These are phyloP conservation scores for Pholiota conissans DNA, from an alignment of 768 basidiomycete genomes.

Conservation along the genomic window DNA sequence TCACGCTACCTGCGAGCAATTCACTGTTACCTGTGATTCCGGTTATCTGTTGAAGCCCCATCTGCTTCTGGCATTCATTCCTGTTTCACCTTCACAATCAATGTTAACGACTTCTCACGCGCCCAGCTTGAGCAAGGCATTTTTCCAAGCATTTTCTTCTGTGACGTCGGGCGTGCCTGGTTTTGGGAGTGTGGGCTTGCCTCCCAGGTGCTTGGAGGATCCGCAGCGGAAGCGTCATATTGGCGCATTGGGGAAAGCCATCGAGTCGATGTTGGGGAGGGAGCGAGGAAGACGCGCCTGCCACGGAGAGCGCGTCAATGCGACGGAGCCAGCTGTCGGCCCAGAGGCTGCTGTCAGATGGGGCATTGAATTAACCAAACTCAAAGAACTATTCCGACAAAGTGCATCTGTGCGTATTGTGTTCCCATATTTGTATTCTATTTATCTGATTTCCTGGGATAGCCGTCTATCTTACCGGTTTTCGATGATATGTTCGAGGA, in stretches of 20 bases:
- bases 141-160: conserved; percentile 39
- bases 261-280: conserved; percentile 63
- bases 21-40: conserved; percentile 62
- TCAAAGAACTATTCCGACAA: conserved; percentile 58
- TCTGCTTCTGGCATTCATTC: conserved; percentile 53
- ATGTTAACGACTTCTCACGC: conserved; percentile 41
- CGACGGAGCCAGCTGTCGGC: conserved; percentile 53
- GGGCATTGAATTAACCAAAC: conserved; percentile 62
- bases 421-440: conserved; percentile 3
- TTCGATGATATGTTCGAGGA: conserved; percentile 79
- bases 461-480: conserved; percentile 55
- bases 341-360: conserved; percentile 65
- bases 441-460: conserved; percentile 16
- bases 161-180: conserved; percentile 70
- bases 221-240: conserved; percentile 73
- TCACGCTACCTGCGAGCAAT: conserved; percentile 61
- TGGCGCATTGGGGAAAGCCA: conserved; percentile 69
- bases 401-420: conserved; percentile 50
- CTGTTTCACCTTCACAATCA: conserved; percentile 35
- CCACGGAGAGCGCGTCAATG: conserved; percentile 42
- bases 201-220: conserved; percentile 77
- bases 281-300: conserved; percentile 69
- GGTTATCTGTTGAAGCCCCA: conserved; percentile 70
- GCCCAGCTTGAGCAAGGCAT: conserved; percentile 23
- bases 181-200: conserved; percentile 74